Evolutionary conservation across 495 filamentous ascomycete genomes (phyloP).

Genomic region (Xylaria bambusicola): DNA sequence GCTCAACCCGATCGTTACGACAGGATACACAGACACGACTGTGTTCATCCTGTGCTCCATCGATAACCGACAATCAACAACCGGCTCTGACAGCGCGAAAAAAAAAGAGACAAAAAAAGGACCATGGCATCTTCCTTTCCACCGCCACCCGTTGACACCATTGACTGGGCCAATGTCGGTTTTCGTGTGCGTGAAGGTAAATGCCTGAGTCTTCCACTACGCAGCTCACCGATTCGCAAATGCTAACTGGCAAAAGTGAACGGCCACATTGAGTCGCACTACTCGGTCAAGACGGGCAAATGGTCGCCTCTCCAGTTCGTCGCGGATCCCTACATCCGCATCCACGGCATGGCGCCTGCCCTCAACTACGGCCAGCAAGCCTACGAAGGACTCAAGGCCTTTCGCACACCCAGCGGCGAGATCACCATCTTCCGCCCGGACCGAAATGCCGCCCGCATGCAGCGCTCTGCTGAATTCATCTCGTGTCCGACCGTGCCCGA

Average conservation of each 20-base stretch:
- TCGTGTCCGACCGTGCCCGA: slow-evolving; percentile 76
- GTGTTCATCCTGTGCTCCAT: no score
- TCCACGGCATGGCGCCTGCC: slow-evolving; percentile 88
- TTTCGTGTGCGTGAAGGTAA: slow-evolving; percentile 86
- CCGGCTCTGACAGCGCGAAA: neutral
- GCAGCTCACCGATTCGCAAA: no score
- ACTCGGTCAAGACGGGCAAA: slow-evolving; percentile 64
- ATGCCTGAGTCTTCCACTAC: no score
- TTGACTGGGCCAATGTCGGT: slow-evolving; percentile 90
- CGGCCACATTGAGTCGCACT: slow-evolving; percentile 76
- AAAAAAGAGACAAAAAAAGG: no score
- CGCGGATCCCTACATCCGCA: slow-evolving; percentile 70
- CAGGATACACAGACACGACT: no score
- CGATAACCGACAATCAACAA: no score
- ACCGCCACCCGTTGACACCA: slow-evolving; percentile 76
- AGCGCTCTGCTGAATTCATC: slow-evolving; percentile 73
- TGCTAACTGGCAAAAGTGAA: slow-evolving; percentile 59
- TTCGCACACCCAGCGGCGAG: slow-evolving; percentile 65
- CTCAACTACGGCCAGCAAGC: slow-evolving; percentile 94
- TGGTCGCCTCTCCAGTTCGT: slow-evolving; percentile 78
- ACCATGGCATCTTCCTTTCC: slow-evolving; percentile 62
- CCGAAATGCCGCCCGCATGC: slow-evolving; percentile 79
- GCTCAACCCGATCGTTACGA: no score
- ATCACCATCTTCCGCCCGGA: slow-evolving; percentile 82
- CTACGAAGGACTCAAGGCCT: slow-evolving; percentile 91